These are phyloP conservation scores for Cephaloascus albidus DNA, from an alignment of 805 yeast genomes.

Conservation along the genomic window DNA sequence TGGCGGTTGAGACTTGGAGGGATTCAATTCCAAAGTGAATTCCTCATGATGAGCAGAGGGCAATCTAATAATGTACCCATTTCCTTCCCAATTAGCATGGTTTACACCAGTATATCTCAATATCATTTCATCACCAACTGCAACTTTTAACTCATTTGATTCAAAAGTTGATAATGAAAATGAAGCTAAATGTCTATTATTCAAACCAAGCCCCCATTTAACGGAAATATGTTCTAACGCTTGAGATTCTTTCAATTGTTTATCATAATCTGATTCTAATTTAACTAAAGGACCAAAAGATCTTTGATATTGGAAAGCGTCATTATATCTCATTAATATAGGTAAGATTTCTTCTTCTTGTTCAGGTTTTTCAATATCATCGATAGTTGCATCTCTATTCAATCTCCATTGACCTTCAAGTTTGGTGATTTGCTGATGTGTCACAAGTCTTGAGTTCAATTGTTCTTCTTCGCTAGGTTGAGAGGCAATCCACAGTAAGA, in stretches of 20 bases:
- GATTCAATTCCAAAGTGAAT: slow-evolving; percentile 59
- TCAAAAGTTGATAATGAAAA: slow-evolving; percentile 65
- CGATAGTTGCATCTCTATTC: slow-evolving; percentile 61
- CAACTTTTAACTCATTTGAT: slow-evolving; percentile 52
- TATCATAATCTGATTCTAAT: slow-evolving; percentile 75
- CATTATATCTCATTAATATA: slow-evolving; percentile 65
- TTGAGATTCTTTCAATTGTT: slow-evolving; percentile 64
- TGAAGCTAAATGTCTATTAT: slow-evolving; percentile 57
- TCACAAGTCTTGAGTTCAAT: slow-evolving; percentile 43
- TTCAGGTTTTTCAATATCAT: slow-evolving; percentile 47
- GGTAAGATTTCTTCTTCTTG: slow-evolving; percentile 51
- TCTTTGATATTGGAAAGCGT: slow-evolving; percentile 79
- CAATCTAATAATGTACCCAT: slow-evolving; percentile 61
- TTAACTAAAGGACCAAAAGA: slow-evolving; percentile 78
- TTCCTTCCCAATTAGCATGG: slow-evolving; percentile 60
- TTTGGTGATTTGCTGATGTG: slow-evolving; percentile 56
- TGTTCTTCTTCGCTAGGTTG: slow-evolving; percentile 58
- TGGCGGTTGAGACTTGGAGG: slow-evolving; percentile 40
- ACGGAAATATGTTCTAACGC: slow-evolving; percentile 66
- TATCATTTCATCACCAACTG: slow-evolving; percentile 78
- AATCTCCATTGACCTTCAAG: slow-evolving; percentile 79
- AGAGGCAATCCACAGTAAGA: slow-evolving; percentile 75
- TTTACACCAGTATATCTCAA: slow-evolving; percentile 51
- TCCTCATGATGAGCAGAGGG: slow-evolving; percentile 62
- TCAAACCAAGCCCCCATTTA: slow-evolving; percentile 63